Base-by-base conservation (phyloP, 805 yeast genomes). In the Candida stauntonica region DNA sequence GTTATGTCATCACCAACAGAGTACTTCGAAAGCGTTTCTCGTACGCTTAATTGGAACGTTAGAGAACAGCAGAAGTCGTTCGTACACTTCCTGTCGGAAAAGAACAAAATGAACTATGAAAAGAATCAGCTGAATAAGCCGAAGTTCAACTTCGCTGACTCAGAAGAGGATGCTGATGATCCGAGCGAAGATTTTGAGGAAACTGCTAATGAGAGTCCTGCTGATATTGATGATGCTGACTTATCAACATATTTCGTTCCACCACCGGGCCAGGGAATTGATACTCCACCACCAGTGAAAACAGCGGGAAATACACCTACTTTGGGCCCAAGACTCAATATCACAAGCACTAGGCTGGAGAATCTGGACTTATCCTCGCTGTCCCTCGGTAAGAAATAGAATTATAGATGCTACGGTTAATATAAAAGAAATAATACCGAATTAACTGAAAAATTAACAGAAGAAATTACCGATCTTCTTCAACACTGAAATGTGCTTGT, bases 31-130 rank as follows among this genome's bases (percentile, higher is more conserved):
- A 73, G 87, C 54, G 88, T 87, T 32, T 75, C 91, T 59, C 68
- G 95, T 51, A 81, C 94, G 20, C 64, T 93, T 56, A 87, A 91
- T 57, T 93, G 99, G 99, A 91, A 91, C 58, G 87, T 76, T 19
- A 73, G 97, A 48, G 93, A 87, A 55, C 79, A 79, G 39, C 97
- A 91, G 57, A 86, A 86, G 52, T 81, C 95, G 4, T 84, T 86
- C 57, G 73, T 72, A 5, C 81, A 76, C 54, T 61, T 75, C 50
- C 58, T 79, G 26, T 75, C 82, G 28, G 77, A 72, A 19, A 72
- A 75, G 58, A 79, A 77, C 53, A 67, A 71, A 49, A 66, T 64
- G 43, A 68, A 67, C 28, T 71, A 70, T 45, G 69, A 52, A 36
- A 44, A 49, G 26, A 52, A 45, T 26, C 56, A 53, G 33, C 27